Conservation (phyloP, 331 rosid genomes). For the Quercus phellos region DNA sequence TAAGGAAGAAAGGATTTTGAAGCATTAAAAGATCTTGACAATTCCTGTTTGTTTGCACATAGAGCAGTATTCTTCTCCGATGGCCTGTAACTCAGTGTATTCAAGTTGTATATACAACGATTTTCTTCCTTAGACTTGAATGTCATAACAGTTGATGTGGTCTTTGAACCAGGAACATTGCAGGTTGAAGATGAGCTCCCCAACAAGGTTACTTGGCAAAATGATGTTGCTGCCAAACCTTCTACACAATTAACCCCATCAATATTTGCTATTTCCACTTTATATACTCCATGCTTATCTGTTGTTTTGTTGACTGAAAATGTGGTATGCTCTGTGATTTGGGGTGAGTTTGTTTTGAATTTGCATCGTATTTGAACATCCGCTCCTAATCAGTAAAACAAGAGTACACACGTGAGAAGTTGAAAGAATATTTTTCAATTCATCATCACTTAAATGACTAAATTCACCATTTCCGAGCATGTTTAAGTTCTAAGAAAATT, state of each 20-base stretch:
- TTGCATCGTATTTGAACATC: slow-evolving; percentile 64
- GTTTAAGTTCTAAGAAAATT: too few relatives aligned
- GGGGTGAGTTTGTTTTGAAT: slow-evolving; percentile 48
- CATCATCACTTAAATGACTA: too few relatives aligned
- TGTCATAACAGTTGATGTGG: slow-evolving; percentile 44
- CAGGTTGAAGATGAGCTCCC: slow-evolving; percentile 38
- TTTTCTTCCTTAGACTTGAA: slow-evolving; percentile 55
- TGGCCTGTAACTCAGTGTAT: slow-evolving; percentile 56
- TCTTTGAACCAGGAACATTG: slow-evolving; percentile 43
- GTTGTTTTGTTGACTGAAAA: slow-evolving; percentile 56
- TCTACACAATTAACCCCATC: slow-evolving; percentile 52
- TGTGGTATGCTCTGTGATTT: slow-evolving; percentile 36
- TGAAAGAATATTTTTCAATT: not conserved
- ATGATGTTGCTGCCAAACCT: slow-evolving; percentile 41
- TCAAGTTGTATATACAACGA: slow-evolving; percentile 61
- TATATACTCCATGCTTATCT: slow-evolving; percentile 47
- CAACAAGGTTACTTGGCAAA: slow-evolving; percentile 55
- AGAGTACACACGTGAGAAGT: not conserved
- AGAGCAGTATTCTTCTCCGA: slow-evolving; percentile 35
- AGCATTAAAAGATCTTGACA: slow-evolving; percentile 24
- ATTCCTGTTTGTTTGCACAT: slow-evolving; percentile 31
- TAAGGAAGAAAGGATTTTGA: slow-evolving; percentile 44
- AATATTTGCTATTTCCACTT: slow-evolving; percentile 50
- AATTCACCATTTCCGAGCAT: too few relatives aligned
- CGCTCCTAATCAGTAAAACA: slow-evolving; percentile 35